Evolutionary conservation across 805 yeast genomes (phyloP).

Genomic region (Candida sithepensis): DNA sequence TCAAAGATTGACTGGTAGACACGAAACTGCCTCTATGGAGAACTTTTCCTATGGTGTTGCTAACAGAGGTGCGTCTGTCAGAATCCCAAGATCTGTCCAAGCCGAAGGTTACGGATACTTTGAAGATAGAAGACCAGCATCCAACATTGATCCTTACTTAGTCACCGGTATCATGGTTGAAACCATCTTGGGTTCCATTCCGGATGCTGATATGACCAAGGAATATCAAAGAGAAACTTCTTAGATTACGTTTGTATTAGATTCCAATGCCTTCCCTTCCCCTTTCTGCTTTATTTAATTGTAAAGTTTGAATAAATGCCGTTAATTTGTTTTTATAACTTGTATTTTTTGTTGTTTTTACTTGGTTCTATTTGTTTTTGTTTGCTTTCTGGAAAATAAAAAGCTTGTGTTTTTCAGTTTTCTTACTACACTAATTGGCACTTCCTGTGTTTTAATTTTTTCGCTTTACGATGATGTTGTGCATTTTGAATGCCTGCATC

Average conservation of each 20-base stretch:
- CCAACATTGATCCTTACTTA: constrained; percentile 98
- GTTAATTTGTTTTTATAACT: constrained; percentile 1
- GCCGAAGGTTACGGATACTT: constrained; percentile 98
- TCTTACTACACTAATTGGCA: background rate
- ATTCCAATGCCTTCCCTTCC: background rate
- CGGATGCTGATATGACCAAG: constrained; percentile 92
- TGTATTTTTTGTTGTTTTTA: constrained; percentile 1
- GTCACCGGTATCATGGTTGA: constrained; percentile 98
- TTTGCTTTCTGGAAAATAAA: constrained; percentile 1
- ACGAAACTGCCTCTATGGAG: constrained; percentile 95
- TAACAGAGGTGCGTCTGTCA: constrained; percentile 98
- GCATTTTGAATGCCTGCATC: too few relatives aligned
- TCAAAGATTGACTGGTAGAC: constrained; percentile 94
- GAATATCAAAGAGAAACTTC: constrained; percentile 74
- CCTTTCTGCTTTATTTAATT: background rate
- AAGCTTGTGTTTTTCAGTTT: background rate
- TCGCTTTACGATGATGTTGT: background rate
- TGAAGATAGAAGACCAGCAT: constrained; percentile 99
- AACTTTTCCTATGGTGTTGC: constrained; percentile 96
- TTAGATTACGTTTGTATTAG: constrained; percentile 2
- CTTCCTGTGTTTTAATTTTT: constrained; percentile 1
- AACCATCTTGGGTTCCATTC: constrained; percentile 91
- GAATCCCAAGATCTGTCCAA: constrained; percentile 98
- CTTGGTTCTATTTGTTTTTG: background rate
- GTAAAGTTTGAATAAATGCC: constrained; percentile 1